Base-by-base conservation (phyloP, 257 asterid species). In the Fraxinus americana region DNA sequence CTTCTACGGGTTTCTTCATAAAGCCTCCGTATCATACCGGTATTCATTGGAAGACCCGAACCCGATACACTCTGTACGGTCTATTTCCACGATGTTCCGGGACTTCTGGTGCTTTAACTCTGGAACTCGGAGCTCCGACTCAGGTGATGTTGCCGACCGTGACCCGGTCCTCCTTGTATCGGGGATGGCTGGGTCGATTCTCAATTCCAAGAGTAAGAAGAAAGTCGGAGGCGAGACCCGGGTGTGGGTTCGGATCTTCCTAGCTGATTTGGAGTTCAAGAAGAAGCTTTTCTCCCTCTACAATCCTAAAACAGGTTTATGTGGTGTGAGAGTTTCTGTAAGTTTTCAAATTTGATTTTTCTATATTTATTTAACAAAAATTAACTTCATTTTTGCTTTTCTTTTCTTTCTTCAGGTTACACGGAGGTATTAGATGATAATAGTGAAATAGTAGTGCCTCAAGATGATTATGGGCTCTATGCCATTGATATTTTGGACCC, bases 401-500 rank as follows among this genome's bases (percentile, higher is more conserved):
- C 2, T 34, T 14, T 57, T 21, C 16, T 29, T 75, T 79, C 39
- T 73, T 79, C 87, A 92, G 99, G 99, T 72, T 95, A 93, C 75
- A 90, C 96, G 3, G 99, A 95, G 85, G 43, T 92, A 75, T 79
- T 95, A 87, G 97, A 95, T 79, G 85, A 83, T 77, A 83, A 81
- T 75, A 78, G 82, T 63, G 98, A 91, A 75, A 87, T 95, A 71
- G 83, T 83, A 48, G 99, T 95, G 78, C 99, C 99, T 41, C 85
- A 91, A 85, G 98, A 95, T 91, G 99, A 95, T 87, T 81, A 90
- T 82, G 99, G 99, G 63, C 93, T 95, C 35, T 95, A 90, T 81
- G 98, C 99, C 69, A 93, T 95, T 86, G 98, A 93, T 83, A 88
- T 95, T 81, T 85, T 95, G 90, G 99, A 95, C 85, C 99, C 99